Evolutionary conservation across 495 filamentous ascomycete genomes (phyloP).

Genomic region (Podospora pseudopauciseta): DNA sequence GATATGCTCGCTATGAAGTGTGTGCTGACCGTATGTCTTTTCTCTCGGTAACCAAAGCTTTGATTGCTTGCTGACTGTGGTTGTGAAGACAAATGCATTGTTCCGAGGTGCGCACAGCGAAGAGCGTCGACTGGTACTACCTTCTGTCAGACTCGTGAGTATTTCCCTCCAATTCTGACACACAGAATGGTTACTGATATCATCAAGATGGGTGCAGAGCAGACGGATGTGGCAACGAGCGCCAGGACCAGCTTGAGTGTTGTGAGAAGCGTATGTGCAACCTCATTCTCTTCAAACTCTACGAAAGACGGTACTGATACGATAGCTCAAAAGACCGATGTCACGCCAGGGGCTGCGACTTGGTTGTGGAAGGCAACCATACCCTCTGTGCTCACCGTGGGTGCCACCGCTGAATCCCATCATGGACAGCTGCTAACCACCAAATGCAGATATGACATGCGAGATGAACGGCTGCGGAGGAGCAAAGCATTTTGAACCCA

Average conservation of each 20-base stretch:
- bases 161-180: not conserved
- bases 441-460: slow-evolving; percentile 22
- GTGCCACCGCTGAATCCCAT: not conserved
- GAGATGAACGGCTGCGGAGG: slow-evolving; percentile 21
- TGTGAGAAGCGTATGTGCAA: slow-evolving; percentile 23
- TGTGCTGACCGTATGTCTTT: slow-evolving; percentile 27
- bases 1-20: slow-evolving; percentile 25
- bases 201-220: slow-evolving; percentile 24
- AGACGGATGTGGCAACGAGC: slow-evolving; percentile 23
- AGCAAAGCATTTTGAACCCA: slow-evolving; percentile 15
- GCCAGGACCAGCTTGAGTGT: slow-evolving; percentile 24
- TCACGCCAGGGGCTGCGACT: slow-evolving; percentile 21
- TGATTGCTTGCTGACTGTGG: slow-evolving; percentile 4
- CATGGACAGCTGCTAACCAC: not conserved
- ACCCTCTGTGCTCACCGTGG: slow-evolving; percentile 28
- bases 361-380: slow-evolving; percentile 19
- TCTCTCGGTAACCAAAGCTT: not conserved
- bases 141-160: slow-evolving; percentile 25
- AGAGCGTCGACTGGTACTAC: slow-evolving; percentile 7
- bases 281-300: not conserved
- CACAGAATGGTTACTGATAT: not conserved
- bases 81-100: slow-evolving; percentile 27
- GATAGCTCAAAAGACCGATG: slow-evolving; percentile 21
- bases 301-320: not conserved
- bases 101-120: slow-evolving; percentile 18